Base-by-base conservation (phyloP, 169 alveolate genomes). In the Ichthyophthirius multifiliis region DNA sequence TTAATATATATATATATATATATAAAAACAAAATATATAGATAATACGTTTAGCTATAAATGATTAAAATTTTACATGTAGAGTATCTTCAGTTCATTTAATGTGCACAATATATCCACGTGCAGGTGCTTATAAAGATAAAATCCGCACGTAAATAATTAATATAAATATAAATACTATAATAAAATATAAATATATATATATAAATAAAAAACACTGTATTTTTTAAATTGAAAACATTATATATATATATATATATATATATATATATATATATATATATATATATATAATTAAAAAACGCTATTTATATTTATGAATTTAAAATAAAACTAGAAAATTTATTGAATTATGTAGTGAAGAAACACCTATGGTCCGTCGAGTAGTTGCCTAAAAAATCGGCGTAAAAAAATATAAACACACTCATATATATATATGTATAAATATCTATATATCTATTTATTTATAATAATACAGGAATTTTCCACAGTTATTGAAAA, bases 341-440 rank as follows among this genome's bases (percentile, higher is more conserved):
- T 85, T 92, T 80, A 43, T 84, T 6, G 95, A 92, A 74, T 75
- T 92, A 16, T 88, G 96, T 64, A 76, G 74, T 41, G 96, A 92
- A 64, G 96, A 92, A 16, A 90, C 92, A 32, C 94, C 94, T 20
- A 90, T 92, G 93, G 89, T 92, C 15, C 82, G 96, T 65, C 83
- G 94, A 45, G 90, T 93, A 7, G 93, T 91, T 32, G 94, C 93
- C 5, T 63, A 78, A 4, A 75, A 83, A 73, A 84, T 92, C 23
- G 94, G 93, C 18, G 83, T 45, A 71, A 37, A 37, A 39, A 9
- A 18, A 5, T 6, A 18, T 12, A 37, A 5, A 18, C 35, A 71
- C 9, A 32, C 6, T 16, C 41, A 7, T 15, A 3, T 71, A 6
- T n/a, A 13, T 6, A 4, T n/a, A n/a, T n/a, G 4, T 5, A 45